These are phyloP conservation scores for Mycosarcoma maydis DNA, from an alignment of 1,284 basidiomycete genomes.

Conservation along the genomic window DNA sequence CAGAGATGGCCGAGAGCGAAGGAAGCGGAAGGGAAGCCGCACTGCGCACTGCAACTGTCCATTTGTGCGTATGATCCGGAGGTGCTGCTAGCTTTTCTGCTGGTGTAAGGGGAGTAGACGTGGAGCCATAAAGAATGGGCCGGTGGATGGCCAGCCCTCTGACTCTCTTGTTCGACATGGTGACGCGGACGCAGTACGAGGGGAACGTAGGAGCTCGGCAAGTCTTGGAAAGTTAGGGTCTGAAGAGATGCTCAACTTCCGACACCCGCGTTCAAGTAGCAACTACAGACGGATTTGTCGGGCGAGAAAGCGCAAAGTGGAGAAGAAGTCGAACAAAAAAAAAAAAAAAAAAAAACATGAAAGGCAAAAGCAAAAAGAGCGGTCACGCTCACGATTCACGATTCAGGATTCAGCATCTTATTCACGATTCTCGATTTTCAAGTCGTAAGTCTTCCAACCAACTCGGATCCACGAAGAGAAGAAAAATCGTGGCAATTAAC, in stretches of 20 bases:
- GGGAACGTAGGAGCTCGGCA: neutral
- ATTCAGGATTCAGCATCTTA: too few species aligned
- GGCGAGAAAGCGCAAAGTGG: conserved; percentile 29
- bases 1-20: conserved; percentile 51
- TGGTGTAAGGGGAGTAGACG: conserved; percentile 81
- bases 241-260: conserved; percentile 15
- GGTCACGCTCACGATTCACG: too few species aligned
- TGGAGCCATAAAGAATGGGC: conserved; percentile 94
- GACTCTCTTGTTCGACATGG: conserved; percentile 46
- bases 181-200: neutral
- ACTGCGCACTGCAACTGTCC: conserved; percentile 91
- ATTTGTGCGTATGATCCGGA: conserved; percentile 89
- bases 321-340: conserved; percentile 4
- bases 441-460: conserved; percentile 6
- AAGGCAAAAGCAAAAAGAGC: too few species aligned
- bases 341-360: too few species aligned
- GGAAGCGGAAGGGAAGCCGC: conserved; percentile 69
- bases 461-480: conserved; percentile 5
- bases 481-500: neutral
- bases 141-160: conserved; percentile 83
- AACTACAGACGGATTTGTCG: conserved; percentile 11
- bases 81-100: conserved; percentile 75
- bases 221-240: conserved; percentile 15
- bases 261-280: conserved; percentile 17
- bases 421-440: too few species aligned